phyloP scores from a whole-genome alignment of 441 rosid genomes.

The Mallotus japonicus region DNA sequence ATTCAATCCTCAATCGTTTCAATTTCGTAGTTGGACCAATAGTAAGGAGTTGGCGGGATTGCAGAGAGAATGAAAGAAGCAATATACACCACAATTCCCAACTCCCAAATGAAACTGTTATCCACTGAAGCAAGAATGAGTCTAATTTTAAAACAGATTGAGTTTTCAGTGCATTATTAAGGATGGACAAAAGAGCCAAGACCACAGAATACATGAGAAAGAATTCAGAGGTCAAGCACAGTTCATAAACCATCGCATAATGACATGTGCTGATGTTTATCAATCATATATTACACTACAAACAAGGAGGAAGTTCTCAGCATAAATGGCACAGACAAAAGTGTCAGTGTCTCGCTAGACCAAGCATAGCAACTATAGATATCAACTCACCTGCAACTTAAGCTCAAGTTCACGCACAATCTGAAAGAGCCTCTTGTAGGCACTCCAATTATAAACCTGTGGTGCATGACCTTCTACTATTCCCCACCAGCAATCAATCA shows the following conservation, averaged over 20 bases:
- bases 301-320: no score
- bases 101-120: constrained; percentile 3
- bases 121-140: neutral
- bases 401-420: constrained; percentile 75
- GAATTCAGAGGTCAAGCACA: neutral
- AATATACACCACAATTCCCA: neutral
- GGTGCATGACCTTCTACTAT: constrained; percentile 92
- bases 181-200: neutral
- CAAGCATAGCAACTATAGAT: neutral
- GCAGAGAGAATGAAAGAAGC: neutral
- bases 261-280: neutral
- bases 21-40: neutral
- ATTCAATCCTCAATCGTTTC: neutral
- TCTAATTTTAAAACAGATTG: neutral
- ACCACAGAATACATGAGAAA: neutral
- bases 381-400: constrained; percentile 69
- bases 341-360: neutral
- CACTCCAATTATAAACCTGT: constrained; percentile 88
- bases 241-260: neutral
- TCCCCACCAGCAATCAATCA: constrained; percentile 99
- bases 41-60: neutral
- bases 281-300: no score
- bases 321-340: no score
- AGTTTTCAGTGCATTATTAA: neutral
- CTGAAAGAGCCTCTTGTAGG: constrained; percentile 80